Conservation (phyloP, 257 asterid genomes). For the Solanum paucissectum region DNA sequence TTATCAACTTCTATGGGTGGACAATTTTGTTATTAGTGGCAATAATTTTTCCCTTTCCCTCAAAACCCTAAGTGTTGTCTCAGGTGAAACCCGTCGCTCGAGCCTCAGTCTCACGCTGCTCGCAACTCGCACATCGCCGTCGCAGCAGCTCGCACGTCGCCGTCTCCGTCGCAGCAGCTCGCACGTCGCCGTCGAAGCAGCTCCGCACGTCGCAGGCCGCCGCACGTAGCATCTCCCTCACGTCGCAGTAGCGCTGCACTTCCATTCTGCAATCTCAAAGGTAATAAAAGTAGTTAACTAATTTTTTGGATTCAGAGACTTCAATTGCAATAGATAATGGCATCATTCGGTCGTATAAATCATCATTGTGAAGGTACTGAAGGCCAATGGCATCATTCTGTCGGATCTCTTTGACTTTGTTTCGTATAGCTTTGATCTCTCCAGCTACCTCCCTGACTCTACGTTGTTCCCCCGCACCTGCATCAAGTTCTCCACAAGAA, state of each 20-base stretch:
- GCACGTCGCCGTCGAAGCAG: background rate
- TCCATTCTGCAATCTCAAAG: background rate
- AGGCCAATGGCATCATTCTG: background rate
- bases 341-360: background rate
- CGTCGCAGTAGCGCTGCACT: background rate
- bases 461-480: slow-evolving; percentile 7
- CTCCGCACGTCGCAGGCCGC: background rate
- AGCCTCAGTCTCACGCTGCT: background rate
- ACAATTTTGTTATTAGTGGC: no score
- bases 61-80: background rate
- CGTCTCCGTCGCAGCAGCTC: no score
- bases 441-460: background rate
- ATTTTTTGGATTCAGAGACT: background rate
- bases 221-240: background rate
- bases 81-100: background rate
- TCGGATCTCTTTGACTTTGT: background rate
- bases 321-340: background rate
- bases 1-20: background rate
- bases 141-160: no score
- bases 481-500: slow-evolving; percentile 14
- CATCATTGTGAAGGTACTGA: background rate
- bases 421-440: background rate
- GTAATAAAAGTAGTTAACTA: background rate
- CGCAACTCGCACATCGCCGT: background rate
- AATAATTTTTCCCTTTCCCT: background rate